Percentiles rank a stretch among this genome's conserved stretches.
These are phyloP conservation scores for Taphrina sp. DNA, from an alignment of 1,139 yeast species.

Conservation along the genomic window DNA sequence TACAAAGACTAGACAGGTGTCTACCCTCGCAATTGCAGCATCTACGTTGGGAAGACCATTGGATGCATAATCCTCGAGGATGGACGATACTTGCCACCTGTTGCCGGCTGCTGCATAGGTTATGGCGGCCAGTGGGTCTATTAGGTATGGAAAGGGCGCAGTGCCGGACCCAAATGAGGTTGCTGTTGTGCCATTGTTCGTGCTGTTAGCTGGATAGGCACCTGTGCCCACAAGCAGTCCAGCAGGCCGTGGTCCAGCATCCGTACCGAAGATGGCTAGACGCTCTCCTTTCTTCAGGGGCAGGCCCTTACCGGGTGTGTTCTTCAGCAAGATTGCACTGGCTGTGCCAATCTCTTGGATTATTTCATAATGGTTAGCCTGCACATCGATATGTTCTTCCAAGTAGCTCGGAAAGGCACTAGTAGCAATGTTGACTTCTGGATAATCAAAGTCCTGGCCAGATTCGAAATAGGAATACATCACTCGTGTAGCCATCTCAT, in stretches of 20 bases:
- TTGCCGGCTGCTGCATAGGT: slow-evolving; percentile 37
- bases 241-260: slow-evolving; percentile 42
- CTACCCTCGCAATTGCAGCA: slow-evolving; percentile 55
- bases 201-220: slow-evolving; percentile 39
- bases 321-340: slow-evolving; percentile 56
- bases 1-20: slow-evolving; percentile 52
- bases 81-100: slow-evolving; percentile 37
- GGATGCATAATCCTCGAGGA: slow-evolving; percentile 45
- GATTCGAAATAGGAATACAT: slow-evolving; percentile 56
- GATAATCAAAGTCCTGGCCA: slow-evolving; percentile 36
- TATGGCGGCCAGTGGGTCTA: slow-evolving; percentile 51
- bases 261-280: slow-evolving; percentile 49
- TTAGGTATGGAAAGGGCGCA: slow-evolving; percentile 54
- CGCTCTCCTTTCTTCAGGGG: slow-evolving; percentile 55
- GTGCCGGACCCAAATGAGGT: slow-evolving; percentile 53
- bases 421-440: slow-evolving; percentile 3
- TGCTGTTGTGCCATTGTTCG: slow-evolving; percentile 23
- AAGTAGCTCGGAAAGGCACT: background rate
- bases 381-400: slow-evolving; percentile 52
- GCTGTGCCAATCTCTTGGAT: slow-evolving; percentile 56
- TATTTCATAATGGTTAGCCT: slow-evolving; percentile 47
- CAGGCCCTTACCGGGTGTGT: slow-evolving; percentile 49
- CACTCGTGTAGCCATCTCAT: slow-evolving; percentile 63
- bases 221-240: slow-evolving; percentile 44
- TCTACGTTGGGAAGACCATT: no score